Conservation (phyloP, 2,329 filamentous ascomycete genomes). For the Akanthomyces lecanii region DNA sequence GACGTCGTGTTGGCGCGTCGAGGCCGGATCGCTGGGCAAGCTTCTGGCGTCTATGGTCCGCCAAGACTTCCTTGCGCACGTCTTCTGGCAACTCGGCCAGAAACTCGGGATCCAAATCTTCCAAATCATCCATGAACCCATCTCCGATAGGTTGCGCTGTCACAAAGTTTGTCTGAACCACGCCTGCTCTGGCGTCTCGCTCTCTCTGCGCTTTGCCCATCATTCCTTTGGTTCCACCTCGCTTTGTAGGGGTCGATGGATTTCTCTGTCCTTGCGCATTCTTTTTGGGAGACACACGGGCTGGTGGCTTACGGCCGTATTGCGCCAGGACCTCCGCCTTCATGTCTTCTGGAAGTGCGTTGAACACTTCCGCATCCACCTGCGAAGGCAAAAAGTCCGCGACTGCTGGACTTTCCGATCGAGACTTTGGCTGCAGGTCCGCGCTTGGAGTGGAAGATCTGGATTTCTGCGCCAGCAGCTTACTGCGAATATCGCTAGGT, state of each 20-base stretch:
- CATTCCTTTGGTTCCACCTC: conserved; percentile 40
- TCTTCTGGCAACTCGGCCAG: conserved; percentile 80
- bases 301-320: conserved; percentile 48
- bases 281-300: conserved; percentile 53
- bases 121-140: conserved; percentile 29
- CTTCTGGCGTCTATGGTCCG: conserved; percentile 59
- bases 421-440: conserved; percentile 29
- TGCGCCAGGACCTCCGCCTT: conserved; percentile 76
- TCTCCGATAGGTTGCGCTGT: conserved; percentile 33
- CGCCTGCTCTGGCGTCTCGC: conserved; percentile 51
- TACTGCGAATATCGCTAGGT: conserved; percentile 75
- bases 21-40: conserved; percentile 53
- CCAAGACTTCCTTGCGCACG: conserved; percentile 71
- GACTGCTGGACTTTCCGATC: conserved; percentile 38
- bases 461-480: conserved; percentile 58
- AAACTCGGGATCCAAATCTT: conserved; percentile 64
- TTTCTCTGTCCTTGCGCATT: conserved; percentile 49
- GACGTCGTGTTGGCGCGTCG: conserved; percentile 32
- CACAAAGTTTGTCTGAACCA: conserved; percentile 72
- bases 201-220: conserved; percentile 47
- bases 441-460: conserved; percentile 21
- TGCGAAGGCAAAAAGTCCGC: conserved; percentile 61
- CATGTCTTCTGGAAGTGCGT: conserved; percentile 79
- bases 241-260: conserved; percentile 62
- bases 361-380: conserved; percentile 79